Conservation (phyloP, 257 asterid genomes). For the Forsythia suspensa region DNA sequence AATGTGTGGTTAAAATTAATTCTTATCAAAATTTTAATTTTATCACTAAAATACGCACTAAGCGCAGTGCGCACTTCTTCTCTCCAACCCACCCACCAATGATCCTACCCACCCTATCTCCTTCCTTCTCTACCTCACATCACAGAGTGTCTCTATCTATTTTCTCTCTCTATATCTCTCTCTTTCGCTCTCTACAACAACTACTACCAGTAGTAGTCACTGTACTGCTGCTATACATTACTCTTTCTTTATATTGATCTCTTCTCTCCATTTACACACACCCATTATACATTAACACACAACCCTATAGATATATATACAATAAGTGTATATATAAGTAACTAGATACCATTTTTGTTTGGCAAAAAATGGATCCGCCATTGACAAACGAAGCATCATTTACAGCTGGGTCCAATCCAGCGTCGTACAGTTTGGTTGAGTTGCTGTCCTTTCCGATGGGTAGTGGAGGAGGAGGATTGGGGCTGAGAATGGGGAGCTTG, state of each 20-base stretch:
- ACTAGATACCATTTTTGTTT: slow-evolving; percentile 1
- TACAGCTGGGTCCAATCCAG: slow-evolving; percentile 65
- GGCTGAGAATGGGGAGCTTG: slow-evolving; percentile 54
- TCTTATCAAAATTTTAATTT: too few species aligned
- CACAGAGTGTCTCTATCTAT: slow-evolving; percentile 27
- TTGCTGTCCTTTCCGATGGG: slow-evolving; percentile 60
- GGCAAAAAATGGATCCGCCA: slow-evolving; percentile 74
- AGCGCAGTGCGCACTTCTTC: slow-evolving; percentile 22
- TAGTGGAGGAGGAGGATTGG: slow-evolving; percentile 48
- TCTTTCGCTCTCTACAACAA: slow-evolving; percentile 24
- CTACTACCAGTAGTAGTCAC: not conserved
- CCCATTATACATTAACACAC: slow-evolving; percentile 12
- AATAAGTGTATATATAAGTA: not conserved
- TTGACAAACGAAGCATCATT: slow-evolving; percentile 69
- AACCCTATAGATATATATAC: not conserved
- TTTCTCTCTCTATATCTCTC: slow-evolving; percentile 20
- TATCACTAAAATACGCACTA: slow-evolving; percentile 32
- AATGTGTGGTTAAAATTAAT: too few species aligned
- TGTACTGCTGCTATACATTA: not conserved
- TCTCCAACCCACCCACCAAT: not conserved
- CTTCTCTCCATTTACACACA: slow-evolving; percentile 23
- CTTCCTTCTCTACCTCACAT: slow-evolving; percentile 50
- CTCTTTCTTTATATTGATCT: slow-evolving; percentile 30
- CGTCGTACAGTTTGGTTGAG: slow-evolving; percentile 72
- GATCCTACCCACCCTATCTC: slow-evolving; percentile 22